Evolutionary conservation across 2,329 filamentous ascomycete species (phyloP), one percentile per base, ranked within the genome.

Genomic region (Nigrograna mackinnonii): DNA sequence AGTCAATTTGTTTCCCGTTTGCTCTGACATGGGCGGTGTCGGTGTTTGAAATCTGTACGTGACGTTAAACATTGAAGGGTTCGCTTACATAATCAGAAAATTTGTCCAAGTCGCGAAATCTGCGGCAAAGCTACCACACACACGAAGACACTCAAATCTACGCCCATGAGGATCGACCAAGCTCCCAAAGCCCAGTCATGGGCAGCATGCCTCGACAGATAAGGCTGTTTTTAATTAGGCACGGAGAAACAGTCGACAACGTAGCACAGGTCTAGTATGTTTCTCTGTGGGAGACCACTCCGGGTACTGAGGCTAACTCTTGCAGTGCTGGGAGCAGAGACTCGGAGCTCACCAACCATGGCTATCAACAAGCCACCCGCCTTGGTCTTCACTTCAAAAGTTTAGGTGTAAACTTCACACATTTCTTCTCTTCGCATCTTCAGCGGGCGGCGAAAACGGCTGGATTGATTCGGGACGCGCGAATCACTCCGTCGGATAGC

Each of bases 221-320:
- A 80, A 79, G 77, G 60, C 67, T 96, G 41, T 83, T 91, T 58
- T 78, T 96, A 57, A 83, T 95, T 58, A 85, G 91, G 43, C 91
- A 96, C 76, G 91, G 86, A 61, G 91, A 96, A 73, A 92, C 89
- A 13, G 87, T 95, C 52, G 88, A 96, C 71, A 96, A 96, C 67
- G 86, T 94, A 44, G 86, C 86, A 30, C 80, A 84, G 41, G 70
- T 89, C 46, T 91, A 87, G 86, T 89, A 76, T 46, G 46, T 41
- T 52, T 3, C 17, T 40, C 17, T 38, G 48, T 51, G 20, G 5
- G 28, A 33, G 31, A 9, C 31, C 31, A 17, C 7, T 9, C 31
- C n/a, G 24, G 18, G 7, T 11, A 22, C 16, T 33, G 4, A 32
- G 31, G 41, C 62, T 69, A 49, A 72, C 53, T n/a, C n/a, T 34